Evolutionary conservation across 495 filamentous ascomycete genomes (phyloP).

Genomic region (Trichoderma asperelloides): DNA sequence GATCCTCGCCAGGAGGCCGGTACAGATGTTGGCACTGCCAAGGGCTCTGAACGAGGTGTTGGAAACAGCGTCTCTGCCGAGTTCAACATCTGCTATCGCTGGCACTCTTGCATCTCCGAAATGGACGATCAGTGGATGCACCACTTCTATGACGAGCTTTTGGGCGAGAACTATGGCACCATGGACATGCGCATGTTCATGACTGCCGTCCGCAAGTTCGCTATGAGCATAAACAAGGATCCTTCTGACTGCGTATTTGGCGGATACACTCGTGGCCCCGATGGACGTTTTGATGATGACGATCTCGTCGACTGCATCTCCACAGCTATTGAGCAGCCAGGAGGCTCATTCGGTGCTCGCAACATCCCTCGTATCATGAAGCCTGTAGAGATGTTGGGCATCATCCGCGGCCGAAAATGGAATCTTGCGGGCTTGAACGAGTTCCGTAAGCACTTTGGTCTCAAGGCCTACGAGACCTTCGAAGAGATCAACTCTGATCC

Average conservation of each 20-base stretch:
- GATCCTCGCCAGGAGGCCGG: constrained; percentile 58
- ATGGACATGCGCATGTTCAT: constrained; percentile 50
- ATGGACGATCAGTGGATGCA: constrained; percentile 70
- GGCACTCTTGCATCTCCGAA: constrained; percentile 69
- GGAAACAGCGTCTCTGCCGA: constrained; percentile 74
- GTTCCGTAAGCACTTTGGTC: constrained; percentile 71
- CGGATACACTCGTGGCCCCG: constrained; percentile 46
- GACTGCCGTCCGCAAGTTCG: constrained; percentile 51
- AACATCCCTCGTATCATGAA: constrained; percentile 67
- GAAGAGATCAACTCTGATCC: constrained; percentile 79
- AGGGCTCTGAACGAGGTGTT: constrained; percentile 42
- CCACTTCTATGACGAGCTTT: constrained; percentile 53
- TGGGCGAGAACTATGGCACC: constrained; percentile 46
- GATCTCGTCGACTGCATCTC: constrained; percentile 60
- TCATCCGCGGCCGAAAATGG: constrained; percentile 76
- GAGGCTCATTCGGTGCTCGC: constrained; percentile 58
- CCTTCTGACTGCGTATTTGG: constrained; percentile 57
- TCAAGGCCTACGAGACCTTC: constrained; percentile 67
- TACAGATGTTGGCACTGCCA: constrained; percentile 47
- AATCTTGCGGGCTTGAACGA: constrained; percentile 79
- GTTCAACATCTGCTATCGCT: constrained; percentile 61
- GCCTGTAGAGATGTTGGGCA: constrained; percentile 75
- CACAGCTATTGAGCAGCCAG: constrained; percentile 54
- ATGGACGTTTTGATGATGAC: constrained; percentile 57
- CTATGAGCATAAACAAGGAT: constrained; percentile 47